Base-by-base conservation (phyloP, 768 basidiomycete species). In the Heimioporus sp. region DNA sequence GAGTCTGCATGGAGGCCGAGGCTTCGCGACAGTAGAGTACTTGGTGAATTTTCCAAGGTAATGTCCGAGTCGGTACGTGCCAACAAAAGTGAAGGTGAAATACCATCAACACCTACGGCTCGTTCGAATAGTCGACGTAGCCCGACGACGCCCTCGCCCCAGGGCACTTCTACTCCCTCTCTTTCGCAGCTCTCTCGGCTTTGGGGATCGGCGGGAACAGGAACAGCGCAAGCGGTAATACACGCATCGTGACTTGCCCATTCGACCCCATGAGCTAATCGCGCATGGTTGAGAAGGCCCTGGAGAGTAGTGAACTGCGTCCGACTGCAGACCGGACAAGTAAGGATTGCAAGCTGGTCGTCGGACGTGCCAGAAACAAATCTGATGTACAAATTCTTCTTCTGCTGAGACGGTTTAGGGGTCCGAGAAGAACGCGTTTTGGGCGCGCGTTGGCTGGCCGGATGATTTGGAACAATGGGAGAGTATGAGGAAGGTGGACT, bases 221-320 rank as follows among this genome's bases (percentile, higher is more conserved):
- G 62, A 20, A 72, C 61, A 9, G 77, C 79, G 34, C 75, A 79
- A 36, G 68, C 70, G 44, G 70, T 69, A 20, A 81, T 74, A 50
- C 79, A 80, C 30, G 78, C 74, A 40, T 81, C 80, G 52, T 80
- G 79, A 31, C 73, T 79, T 16, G 75, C 73, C 64, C 72, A 80
- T 50, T 80, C 75, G 37, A 75, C 63, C 13, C 70, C 65, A 52
- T 80, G 79, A 10, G 73, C 66, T n/a, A 80, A 61, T 16, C 80
- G 76, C 37, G 75, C 77, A 57, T 80, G 79, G 46, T 80, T 80
- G 28, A 81, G 65, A 36, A 81, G 68, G 12, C 79, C 79, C 52
- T 80, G 79, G 8, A 81, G 68, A 21, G 70, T 79, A 20, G 75
- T 77, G 57, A 80, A 79, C 43, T 81, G 76, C 8, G 69, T 72